Base-by-base conservation (phyloP, 805 yeast genomes). In the Yamadazyma akitaensis region DNA sequence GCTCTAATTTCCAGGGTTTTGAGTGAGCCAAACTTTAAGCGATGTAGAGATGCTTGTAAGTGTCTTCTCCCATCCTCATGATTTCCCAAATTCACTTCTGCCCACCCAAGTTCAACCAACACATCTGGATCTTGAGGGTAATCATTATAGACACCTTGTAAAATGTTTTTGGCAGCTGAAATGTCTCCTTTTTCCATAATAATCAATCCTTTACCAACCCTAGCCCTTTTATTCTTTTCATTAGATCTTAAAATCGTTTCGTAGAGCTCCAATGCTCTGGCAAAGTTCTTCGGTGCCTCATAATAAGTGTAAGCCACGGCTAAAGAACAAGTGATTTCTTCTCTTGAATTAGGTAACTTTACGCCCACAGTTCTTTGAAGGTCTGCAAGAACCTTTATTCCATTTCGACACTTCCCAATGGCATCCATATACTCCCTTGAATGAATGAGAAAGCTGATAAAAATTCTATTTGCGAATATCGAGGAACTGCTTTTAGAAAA, bases 251-350 rank as follows among this genome's bases (percentile, higher is more conserved):
- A 68, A 2, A 90, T 80, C 19, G 72, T 67, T 32, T 85, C 85
- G 62, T 85, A 94, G 13, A 90, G 63, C 41, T 79, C 80, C 25
- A 85, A 59, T 0, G 99, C 98, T 21, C 83, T 73, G 2, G 79
- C 72, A 58, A 80, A 88, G 64, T 92, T 87, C 63, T 89, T 89
- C 10, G 98, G 99, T 0, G 97, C 86, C 61, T 92, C 96, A 58
- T 83, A 78, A 59, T 88, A 85, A 0, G 96, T 87, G 59, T 90
- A 88, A 1, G 85, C 76, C 0, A 82, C 77, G 0, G 94, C 98
- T 45, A 88, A 70, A 19, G 79, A 72, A 32, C 89, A 75, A 8
- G 85, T 70, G 18, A 88, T 65, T 43, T 82, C 85, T 43, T 73
- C 74, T 53, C 74, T 79, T 1, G 90, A 73, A 51, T 80, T 67